A percentile compares a stretch with the other conserved stretches of the same genome.
These are phyloP conservation scores for Boletus coccyginus DNA, from an alignment of 768 basidiomycete genomes.

Conservation along the genomic window DNA sequence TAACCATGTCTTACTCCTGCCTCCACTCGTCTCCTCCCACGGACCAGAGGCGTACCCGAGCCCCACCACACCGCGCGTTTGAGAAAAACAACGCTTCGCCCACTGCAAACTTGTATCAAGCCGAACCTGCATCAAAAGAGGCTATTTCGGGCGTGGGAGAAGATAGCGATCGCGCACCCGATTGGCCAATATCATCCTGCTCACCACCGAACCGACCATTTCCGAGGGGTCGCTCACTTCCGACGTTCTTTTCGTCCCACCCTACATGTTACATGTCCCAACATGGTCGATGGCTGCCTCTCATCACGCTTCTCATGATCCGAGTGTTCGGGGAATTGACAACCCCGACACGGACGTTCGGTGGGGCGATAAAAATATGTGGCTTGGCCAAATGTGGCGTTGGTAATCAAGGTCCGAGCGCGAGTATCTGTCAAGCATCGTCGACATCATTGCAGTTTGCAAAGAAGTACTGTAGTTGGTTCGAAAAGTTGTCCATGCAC, in stretches of 20 bases:
- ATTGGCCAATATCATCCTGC: constrained; percentile 1
- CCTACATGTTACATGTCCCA: neutral
- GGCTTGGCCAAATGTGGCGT: no score
- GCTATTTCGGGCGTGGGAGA: neutral
- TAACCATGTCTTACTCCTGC: neutral
- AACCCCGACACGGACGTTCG: neutral
- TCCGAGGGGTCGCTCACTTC: neutral
- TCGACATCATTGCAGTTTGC: no score
- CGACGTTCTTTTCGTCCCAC: neutral
- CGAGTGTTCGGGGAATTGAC: neutral
- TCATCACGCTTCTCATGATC: neutral
- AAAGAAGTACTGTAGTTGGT: no score
- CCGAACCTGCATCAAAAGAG: neutral
- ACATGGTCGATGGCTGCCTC: neutral
- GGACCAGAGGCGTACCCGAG: neutral
- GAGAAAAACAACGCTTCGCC: neutral
- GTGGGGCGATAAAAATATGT: neutral
- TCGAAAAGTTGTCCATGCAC: neutral
- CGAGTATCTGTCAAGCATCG: no score
- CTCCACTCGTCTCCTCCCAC: neutral
- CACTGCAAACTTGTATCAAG: neutral
- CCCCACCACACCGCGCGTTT: neutral
- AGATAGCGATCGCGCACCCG: constrained; percentile 2
- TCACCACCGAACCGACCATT: neutral
- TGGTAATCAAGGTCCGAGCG: no score